Conservation (phyloP, 495 filamentous ascomycete species). For the Penicillium subrubescens region DNA sequence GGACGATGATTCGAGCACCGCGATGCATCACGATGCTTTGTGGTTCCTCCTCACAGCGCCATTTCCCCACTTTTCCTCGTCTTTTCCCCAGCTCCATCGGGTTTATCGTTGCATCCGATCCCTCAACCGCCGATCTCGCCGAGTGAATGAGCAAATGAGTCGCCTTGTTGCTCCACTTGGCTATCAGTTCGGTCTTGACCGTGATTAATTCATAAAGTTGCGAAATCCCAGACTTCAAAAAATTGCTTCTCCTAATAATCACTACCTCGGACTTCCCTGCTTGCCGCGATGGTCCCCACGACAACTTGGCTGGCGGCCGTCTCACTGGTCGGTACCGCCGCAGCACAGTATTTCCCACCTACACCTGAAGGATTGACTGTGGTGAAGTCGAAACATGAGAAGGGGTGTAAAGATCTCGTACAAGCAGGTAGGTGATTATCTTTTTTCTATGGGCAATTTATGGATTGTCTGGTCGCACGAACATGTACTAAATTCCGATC, state of each 20-base stretch:
- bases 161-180: not conserved
- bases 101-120: conserved; percentile 1
- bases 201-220: not conserved
- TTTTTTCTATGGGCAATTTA: not conserved
- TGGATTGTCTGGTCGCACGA: not conserved
- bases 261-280: not conserved
- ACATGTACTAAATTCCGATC: conserved; percentile 15
- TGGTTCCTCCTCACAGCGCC: not conserved
- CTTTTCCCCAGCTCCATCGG: not conserved
- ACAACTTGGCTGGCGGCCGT: conserved; percentile 12
- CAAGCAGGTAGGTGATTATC: conserved; percentile 54
- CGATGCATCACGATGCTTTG: not conserved
- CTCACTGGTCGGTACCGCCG: conserved; percentile 22
- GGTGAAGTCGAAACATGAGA: conserved; percentile 57
- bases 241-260: not conserved
- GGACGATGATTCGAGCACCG: not conserved
- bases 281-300: not conserved
- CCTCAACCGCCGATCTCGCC: conserved; percentile 2
- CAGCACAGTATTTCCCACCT: conserved; percentile 59
- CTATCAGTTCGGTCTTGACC: not conserved
- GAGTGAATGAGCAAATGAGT: not conserved
- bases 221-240: not conserved
- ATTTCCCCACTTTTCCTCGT: conserved; percentile 3
- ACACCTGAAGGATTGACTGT: conserved; percentile 52
- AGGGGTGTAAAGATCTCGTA: conserved; percentile 63